Evolutionary conservation across 768 basidiomycete species (phyloP).

Genomic region (Macrolepiota albuminosa): DNA sequence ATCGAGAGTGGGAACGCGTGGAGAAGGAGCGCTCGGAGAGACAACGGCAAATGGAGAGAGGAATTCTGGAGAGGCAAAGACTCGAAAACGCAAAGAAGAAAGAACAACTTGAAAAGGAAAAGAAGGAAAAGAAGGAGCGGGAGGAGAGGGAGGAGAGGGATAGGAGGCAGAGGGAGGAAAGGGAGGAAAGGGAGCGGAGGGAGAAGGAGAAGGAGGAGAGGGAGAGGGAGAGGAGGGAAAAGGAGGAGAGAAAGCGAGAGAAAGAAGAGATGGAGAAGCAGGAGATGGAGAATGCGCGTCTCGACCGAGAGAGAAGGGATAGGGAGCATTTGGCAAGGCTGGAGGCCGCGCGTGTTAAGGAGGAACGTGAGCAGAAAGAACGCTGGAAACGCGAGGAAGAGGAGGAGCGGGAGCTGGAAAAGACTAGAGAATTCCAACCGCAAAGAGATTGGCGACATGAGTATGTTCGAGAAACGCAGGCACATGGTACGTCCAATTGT

Average conservation of each 20-base stretch:
- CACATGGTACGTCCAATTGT: background rate
- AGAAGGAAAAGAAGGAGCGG: background rate
- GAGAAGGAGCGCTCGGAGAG: background rate
- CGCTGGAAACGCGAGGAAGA: background rate
- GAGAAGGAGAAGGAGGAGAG: too few species aligned
- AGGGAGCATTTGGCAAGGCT: background rate
- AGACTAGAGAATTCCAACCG: background rate
- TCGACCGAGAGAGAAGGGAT: background rate
- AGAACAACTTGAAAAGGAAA: background rate
- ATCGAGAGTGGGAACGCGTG: background rate
- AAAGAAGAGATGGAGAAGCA: background rate
- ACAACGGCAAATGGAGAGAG: background rate
- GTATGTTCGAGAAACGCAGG: background rate
- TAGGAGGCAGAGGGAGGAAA: background rate
- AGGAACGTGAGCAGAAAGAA: background rate
- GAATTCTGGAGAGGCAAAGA: background rate
- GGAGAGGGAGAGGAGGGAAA: background rate
- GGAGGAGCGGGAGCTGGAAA: background rate
- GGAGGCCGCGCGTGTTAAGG: background rate
- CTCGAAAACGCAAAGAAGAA: background rate
- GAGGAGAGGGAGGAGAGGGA: background rate
- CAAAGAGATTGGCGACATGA: background rate
- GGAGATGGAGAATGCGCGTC: slow-evolving; percentile 4
- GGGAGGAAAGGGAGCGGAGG: background rate
- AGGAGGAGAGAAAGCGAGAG: background rate